These are phyloP conservation scores for Trametes sp. DNA, from an alignment of 1,284 basidiomycete species.

Conservation along the genomic window DNA sequence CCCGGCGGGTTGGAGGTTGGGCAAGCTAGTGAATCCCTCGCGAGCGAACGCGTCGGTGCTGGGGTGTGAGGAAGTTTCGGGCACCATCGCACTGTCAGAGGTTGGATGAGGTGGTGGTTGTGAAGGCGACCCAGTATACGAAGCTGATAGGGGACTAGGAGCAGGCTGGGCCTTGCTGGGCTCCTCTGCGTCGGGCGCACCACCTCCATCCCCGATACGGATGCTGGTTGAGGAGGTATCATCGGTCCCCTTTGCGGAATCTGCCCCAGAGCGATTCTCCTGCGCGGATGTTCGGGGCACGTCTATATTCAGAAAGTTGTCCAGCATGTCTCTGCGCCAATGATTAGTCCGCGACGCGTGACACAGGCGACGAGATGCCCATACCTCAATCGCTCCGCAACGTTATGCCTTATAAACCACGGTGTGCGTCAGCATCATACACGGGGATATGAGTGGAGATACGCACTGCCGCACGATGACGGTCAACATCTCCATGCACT, in stretches of 20 bases:
- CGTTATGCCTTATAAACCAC: slow-evolving; percentile 43
- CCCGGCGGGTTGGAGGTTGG: neutral
- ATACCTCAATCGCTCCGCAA: slow-evolving; percentile 6
- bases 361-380: neutral
- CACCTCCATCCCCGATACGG: neutral
- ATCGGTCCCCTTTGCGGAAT: no score
- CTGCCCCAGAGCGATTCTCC: no score
- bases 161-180: neutral
- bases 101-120: neutral
- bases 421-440: no score
- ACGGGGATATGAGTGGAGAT: no score
- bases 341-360: neutral
- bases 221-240: no score
- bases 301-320: neutral
- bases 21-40: no score
- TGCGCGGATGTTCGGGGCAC: neutral
- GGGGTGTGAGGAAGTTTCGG: no score
- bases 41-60: neutral
- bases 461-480: slow-evolving; percentile 56
- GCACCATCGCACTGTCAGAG: no score
- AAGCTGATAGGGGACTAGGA: neutral
- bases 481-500: slow-evolving; percentile 69
- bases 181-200: neutral
- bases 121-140: neutral
- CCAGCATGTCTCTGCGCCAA: slow-evolving; percentile 7